These are phyloP conservation scores for Symmetrospora coprosmae DNA, from an alignment of 768 basidiomycete species.

Conservation along the genomic window DNA sequence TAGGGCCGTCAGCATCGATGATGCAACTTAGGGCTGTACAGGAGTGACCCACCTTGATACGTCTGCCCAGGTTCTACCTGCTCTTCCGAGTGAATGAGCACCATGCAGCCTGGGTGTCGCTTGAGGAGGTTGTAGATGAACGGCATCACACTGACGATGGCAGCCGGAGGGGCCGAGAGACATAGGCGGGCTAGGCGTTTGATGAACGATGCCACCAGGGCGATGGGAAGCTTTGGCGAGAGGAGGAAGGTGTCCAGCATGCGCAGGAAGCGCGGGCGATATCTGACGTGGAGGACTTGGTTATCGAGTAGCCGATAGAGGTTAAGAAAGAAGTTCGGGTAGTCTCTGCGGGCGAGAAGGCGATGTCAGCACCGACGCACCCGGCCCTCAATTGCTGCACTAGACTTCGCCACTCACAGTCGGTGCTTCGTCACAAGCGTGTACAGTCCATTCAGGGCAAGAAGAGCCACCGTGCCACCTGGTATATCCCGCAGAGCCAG, in stretches of 20 bases:
- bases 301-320: slow-evolving; percentile 80
- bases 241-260: slow-evolving; percentile 61
- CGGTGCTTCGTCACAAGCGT: slow-evolving; percentile 84
- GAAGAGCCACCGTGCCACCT: slow-evolving; percentile 72
- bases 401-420: slow-evolving; percentile 67
- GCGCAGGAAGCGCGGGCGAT: slow-evolving; percentile 88
- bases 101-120: slow-evolving; percentile 77
- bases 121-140: slow-evolving; percentile 91
- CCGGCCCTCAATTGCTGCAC: too few species aligned
- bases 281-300: slow-evolving; percentile 75
- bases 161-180: slow-evolving; percentile 72
- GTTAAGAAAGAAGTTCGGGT: slow-evolving; percentile 83
- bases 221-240: slow-evolving; percentile 44
- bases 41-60: slow-evolving; percentile 22
- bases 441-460: slow-evolving; percentile 83
- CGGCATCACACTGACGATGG: slow-evolving; percentile 76
- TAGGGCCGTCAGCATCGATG: background rate
- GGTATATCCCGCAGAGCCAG: background rate
- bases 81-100: slow-evolving; percentile 59
- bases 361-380: too few species aligned
- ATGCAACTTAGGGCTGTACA: background rate
- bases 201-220: slow-evolving; percentile 84
- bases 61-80: slow-evolving; percentile 22
- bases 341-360: slow-evolving; percentile 53
- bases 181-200: slow-evolving; percentile 78